Base-by-base conservation (phyloP, 768 basidiomycete genomes). In the Leccinum olivaceopallidum region DNA sequence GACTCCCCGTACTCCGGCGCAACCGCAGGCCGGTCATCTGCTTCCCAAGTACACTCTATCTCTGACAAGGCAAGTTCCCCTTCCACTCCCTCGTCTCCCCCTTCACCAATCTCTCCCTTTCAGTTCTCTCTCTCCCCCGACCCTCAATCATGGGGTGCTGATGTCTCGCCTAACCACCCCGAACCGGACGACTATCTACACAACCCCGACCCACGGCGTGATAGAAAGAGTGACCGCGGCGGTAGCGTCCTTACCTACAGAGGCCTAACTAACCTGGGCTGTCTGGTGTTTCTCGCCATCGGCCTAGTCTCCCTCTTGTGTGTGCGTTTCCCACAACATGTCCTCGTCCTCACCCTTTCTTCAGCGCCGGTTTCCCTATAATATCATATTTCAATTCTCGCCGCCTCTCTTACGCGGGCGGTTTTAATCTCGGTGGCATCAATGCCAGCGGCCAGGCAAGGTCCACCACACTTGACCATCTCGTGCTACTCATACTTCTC, bases 121-220 rank as follows among this genome's bases (percentile, higher is more conserved):
- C 37, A 92, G 89, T 91, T 84, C 68, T 89, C 88, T 16, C 82
- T 91, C 22, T 85, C 88, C 6, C 83, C 89, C 1, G 89, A 91
- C 73, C 90, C 90, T 4, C 75, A 80, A 14, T 83, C 80, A 0
- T 92, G 90, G 90, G 88, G 88, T 2, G 82, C 87, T 36, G 83
- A 88, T 64, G 74, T 89, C 60, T 84, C 83, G 7, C 80, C 80
- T 42, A 79, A 79, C 61, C 76, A 81, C 56, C 71, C 78, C 5
- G 88, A 90, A 70, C 76, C 82, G 16, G 88, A 90, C 61, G 88
- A 90, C 71, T 81, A 81, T 58, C 80, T 90, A n/a, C 88, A 90
- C 69, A 87, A 88, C 65, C 87, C 88, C 3, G 87, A 89, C 67
- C 86, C 87, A 12, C 79, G 79, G 37, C 80, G 87, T 34, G 86